Percentiles rank a stretch among this genome's conserved stretches.
These are phyloP conservation scores for Stereum hirsutum DNA, from an alignment of 1,284 basidiomycete genomes.

Conservation along the genomic window DNA sequence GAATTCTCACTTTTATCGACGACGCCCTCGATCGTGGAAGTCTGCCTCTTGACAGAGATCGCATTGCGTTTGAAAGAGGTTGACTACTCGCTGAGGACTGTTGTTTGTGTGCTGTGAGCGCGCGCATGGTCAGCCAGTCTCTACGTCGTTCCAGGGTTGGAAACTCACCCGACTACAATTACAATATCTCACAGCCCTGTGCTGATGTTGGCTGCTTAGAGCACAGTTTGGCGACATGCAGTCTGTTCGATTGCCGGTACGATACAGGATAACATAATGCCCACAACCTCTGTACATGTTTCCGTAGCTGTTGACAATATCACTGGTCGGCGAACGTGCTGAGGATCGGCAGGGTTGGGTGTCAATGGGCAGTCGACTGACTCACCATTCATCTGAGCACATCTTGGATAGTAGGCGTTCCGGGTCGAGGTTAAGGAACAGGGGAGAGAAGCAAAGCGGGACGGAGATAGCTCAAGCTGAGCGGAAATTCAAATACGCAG, in stretches of 20 bases:
- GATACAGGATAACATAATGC: slow-evolving; percentile 49
- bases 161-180: slow-evolving; percentile 19
- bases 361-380: neutral
- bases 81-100: slow-evolving; percentile 34
- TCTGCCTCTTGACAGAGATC: slow-evolving; percentile 31
- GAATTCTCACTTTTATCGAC: slow-evolving; percentile 4
- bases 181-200: slow-evolving; percentile 31
- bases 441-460: neutral
- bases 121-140: neutral
- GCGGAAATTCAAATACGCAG: neutral
- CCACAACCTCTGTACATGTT: slow-evolving; percentile 58
- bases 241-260: slow-evolving; percentile 34
- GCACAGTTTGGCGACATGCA: slow-evolving; percentile 31
- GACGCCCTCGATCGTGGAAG: slow-evolving; percentile 19
- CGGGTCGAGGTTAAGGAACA: too few species aligned
- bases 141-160: neutral
- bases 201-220: slow-evolving; percentile 33
- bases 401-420: neutral
- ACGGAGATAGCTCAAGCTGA: too few species aligned
- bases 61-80: slow-evolving; percentile 41
- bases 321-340: neutral
- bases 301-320: slow-evolving; percentile 32
- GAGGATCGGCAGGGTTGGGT: neutral
- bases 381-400: neutral
- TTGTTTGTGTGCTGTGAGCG: slow-evolving; percentile 21